Percentiles rank a stretch among this genome's conserved stretches.
Conservation (phyloP, 306 rosid genomes). For the Astragalus membranaceus region DNA sequence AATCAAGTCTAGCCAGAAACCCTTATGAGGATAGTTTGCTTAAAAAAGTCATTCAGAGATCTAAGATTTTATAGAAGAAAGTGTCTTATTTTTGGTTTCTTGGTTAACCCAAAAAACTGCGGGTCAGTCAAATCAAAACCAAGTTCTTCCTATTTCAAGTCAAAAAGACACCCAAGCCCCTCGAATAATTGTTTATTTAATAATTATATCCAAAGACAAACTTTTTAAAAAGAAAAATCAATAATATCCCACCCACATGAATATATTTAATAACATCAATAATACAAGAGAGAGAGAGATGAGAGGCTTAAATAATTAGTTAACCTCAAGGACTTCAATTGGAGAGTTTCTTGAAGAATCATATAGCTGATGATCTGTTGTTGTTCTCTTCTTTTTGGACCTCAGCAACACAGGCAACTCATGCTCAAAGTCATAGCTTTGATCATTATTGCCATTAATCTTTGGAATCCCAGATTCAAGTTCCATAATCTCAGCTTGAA, state of each 20-base stretch:
- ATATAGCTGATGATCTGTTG: constrained; percentile 18
- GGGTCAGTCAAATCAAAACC: too few relatives aligned
- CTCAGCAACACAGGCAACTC: constrained; percentile 51
- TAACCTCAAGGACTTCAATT: constrained; percentile 69
- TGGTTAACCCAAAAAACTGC: too few relatives aligned
- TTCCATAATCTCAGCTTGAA: constrained; percentile 68
- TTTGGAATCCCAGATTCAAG: constrained; percentile 61
- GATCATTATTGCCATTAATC: constrained; percentile 1
- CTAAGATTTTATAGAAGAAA: too few relatives aligned
- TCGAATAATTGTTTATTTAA: too few relatives aligned
- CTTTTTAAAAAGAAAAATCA: neutral
- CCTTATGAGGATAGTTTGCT: too few relatives aligned
- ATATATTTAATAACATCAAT: constrained; percentile 18
- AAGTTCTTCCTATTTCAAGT: too few relatives aligned
- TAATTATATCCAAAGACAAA: neutral
- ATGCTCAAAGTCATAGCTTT: constrained; percentile 34
- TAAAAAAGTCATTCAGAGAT: too few relatives aligned
- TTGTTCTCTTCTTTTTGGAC: constrained; percentile 77
- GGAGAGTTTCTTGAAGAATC: constrained; percentile 51
- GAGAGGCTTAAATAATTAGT: neutral
- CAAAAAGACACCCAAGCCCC: too few relatives aligned
- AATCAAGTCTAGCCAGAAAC: too few relatives aligned
- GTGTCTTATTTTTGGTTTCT: too few relatives aligned
- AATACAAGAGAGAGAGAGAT: constrained; percentile 13
- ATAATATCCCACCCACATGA: neutral